Base-by-base conservation (phyloP, 2,329 filamentous ascomycete species). In the Nothopassalora personata region DNA sequence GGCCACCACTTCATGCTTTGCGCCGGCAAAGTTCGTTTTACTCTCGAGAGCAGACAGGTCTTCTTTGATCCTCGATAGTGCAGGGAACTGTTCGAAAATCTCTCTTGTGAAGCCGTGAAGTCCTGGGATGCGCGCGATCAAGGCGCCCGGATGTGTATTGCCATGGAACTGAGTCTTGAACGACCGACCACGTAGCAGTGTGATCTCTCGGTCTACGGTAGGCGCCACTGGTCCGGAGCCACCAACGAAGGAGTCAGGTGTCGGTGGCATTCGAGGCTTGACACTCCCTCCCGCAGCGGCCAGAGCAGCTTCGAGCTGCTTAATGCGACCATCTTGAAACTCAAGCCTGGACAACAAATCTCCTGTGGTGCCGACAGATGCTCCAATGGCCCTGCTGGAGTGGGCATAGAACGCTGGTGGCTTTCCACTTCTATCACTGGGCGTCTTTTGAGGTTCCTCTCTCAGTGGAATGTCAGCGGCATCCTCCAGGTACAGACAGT, bases 81-180 rank as follows among this genome's bases (percentile, higher is more conserved):
- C 73, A 34, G 70, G 70, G 55, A 74, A 76, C 69, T 75, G 63
- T 48, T 70, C 68, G 49, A 71, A 68, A 0, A 66, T 66, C 34
- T 71, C 69, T 46, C 65, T 58, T 7, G 68, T 70, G 52, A 70
- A 70, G 2, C 60, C 54, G 43, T 64, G 64, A 5, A 71, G 63
- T 33, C 69, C 68, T 18, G 68, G 66, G 9, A 71, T 66, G 4
- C 66, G 65, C 28, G 66, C 67, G 18, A 70, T 68, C 30, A 69
- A 58, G 3, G 68, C 65, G 19, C 74, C 70, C 1, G 75, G 66
- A 60, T 76, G 75, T 4, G 75, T 77, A 5, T 72, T 70, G 5
- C 77, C 77, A 57, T 75, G 73, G 60, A 77, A 79, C 15, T 75
- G 73, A 0, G 77, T 77, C 63, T 77, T 78, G 69, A 78, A 79